A percentile compares a stretch with the other conserved stretches of the same genome.
Evolutionary conservation across 2,329 filamentous ascomycete genomes (phyloP).

Genomic region (Ramichloridium luteum): DNA sequence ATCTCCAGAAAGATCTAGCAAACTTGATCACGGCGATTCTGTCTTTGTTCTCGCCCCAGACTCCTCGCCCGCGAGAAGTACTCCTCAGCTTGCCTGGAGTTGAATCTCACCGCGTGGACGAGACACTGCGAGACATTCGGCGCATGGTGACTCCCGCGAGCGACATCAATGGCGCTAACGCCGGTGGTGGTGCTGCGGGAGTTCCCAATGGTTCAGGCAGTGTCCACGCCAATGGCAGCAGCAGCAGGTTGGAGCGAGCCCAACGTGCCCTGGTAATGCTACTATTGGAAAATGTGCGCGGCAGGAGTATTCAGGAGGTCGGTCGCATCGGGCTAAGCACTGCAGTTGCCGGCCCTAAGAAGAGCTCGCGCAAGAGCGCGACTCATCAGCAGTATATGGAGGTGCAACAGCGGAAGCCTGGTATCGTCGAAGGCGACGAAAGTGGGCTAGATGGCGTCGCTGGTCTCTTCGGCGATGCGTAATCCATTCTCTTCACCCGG

Average conservation of each 20-base stretch:
- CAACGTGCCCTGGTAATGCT: conserved; percentile 75
- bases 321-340: conserved; percentile 53
- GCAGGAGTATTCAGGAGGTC: conserved; percentile 85
- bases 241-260: conserved; percentile 43
- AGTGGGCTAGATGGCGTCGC: conserved; percentile 33
- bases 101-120: conserved; percentile 51
- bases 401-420: conserved; percentile 28
- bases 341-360: conserved; percentile 13
- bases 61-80: conserved; percentile 58
- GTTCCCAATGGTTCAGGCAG: no score
- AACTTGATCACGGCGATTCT: conserved; percentile 78
- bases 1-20: conserved; percentile 85
- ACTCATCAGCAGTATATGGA: conserved; percentile 32
- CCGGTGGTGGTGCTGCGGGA: no score
- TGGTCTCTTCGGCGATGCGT: conserved; percentile 30
- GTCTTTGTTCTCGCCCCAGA: conserved; percentile 58
- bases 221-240: no score
- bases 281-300: conserved; percentile 72
- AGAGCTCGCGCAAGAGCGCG: conserved; percentile 10
- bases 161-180: no score
- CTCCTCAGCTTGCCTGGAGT: conserved; percentile 74
- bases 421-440: conserved; percentile 28
- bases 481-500: no score
- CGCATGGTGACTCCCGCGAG: conserved; percentile 8
- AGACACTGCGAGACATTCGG: conserved; percentile 36